phyloP scores from a whole-genome alignment of 1,139 yeast genomes.

The Candida sanyaensis region DNA sequence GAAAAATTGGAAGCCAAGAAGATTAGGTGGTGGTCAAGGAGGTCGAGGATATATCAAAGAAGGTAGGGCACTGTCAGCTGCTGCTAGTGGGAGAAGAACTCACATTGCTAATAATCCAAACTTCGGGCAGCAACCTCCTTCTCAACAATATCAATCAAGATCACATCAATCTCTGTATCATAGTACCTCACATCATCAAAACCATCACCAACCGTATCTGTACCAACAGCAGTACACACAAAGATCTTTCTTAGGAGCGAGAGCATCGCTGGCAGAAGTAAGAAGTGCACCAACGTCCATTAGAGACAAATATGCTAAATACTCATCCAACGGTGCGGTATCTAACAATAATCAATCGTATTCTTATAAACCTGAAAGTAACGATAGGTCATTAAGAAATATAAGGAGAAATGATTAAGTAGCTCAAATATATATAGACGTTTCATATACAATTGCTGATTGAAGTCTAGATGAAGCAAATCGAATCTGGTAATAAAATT shows the following conservation, averaged over 20 bases:
- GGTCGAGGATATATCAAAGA: conserved; percentile 54
- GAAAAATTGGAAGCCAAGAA: conserved; percentile 78
- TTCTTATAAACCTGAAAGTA: conserved; percentile 14
- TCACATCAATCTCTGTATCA: background rate
- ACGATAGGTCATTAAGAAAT: conserved; percentile 25
- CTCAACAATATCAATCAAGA: conserved; percentile 1
- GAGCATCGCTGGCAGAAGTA: background rate
- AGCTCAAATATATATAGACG: too few species aligned
- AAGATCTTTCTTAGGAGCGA: background rate
- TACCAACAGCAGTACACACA: background rate
- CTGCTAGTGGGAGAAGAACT: conserved; percentile 47
- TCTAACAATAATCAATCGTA: conserved; percentile 2
- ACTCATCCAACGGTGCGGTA: conserved; percentile 15
- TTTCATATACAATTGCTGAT: too few species aligned
- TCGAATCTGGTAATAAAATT: background rate
- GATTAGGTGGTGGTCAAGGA: conserved; percentile 69
- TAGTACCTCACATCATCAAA: background rate
- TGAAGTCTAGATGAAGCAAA: too few species aligned
- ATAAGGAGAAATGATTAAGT: conserved; percentile 22
- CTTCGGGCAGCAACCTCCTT: conserved; percentile 5
- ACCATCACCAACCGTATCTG: background rate
- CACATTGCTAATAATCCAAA: conserved; percentile 19
- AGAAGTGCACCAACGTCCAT: conserved; percentile 17
- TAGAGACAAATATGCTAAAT: conserved; percentile 37
- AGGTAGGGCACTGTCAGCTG: conserved; percentile 48